phyloP scores from a whole-genome alignment of 306 rosid genomes.

The Pterocarpus santalinus region DNA sequence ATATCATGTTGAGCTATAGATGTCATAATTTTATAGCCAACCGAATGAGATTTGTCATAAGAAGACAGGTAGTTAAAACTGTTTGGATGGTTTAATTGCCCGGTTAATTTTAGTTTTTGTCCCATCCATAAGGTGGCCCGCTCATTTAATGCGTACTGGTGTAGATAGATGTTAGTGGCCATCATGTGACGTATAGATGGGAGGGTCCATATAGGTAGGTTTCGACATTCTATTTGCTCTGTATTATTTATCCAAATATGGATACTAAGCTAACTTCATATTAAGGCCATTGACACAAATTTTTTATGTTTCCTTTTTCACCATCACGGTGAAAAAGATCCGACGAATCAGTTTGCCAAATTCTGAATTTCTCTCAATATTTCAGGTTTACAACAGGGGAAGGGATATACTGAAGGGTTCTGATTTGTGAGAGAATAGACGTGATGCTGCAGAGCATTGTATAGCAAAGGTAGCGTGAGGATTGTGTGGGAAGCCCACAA shows the following conservation, averaged over 20 bases:
- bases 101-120: slow-evolving; percentile 49
- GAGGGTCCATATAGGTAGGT: slow-evolving; percentile 53
- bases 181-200: slow-evolving; percentile 56
- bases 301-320: background rate
- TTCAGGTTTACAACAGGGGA: too few species aligned
- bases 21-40: slow-evolving; percentile 1
- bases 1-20: slow-evolving; percentile 36
- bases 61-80: slow-evolving; percentile 46
- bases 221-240: slow-evolving; percentile 43
- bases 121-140: slow-evolving; percentile 58
- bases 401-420: too few species aligned
- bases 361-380: background rate
- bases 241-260: slow-evolving; percentile 28
- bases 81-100: slow-evolving; percentile 37
- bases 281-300: background rate
- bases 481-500: too few species aligned
- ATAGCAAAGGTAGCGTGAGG: too few species aligned
- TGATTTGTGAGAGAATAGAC: too few species aligned
- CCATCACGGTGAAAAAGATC: background rate
- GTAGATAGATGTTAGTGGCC: slow-evolving; percentile 58
- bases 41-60: slow-evolving; percentile 28
- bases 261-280: slow-evolving; percentile 16
- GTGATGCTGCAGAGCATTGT: too few species aligned
- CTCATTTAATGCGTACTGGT: too few species aligned
- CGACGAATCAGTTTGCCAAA: background rate